Percentiles rank a stretch among this genome's conserved stretches.
These are phyloP conservation scores for Sugiyamaella castrensis DNA, from an alignment of 1,139 yeast species.

Conservation along the genomic window DNA sequence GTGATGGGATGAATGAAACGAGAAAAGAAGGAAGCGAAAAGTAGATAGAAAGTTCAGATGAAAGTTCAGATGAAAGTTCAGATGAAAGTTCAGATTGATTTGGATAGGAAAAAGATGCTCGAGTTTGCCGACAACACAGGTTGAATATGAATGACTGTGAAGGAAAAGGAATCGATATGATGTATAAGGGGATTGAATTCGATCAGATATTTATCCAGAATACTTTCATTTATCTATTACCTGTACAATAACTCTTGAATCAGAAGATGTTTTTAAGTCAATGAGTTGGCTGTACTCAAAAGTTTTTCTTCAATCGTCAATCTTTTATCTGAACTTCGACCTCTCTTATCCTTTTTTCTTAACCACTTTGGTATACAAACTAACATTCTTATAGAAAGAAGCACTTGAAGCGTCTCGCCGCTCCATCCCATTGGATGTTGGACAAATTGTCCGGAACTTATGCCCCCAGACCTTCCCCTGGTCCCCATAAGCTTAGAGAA, in stretches of 20 bases:
- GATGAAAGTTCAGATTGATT: neutral
- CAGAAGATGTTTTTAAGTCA: no score
- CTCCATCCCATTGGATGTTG: constrained; percentile 99
- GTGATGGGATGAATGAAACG: constrained; percentile 39
- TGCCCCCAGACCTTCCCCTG: constrained; percentile 99
- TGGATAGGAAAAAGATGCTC: neutral
- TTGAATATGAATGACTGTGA: no score
- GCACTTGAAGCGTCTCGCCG: constrained; percentile 97
- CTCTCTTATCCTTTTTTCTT: neutral
- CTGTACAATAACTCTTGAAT: no score
- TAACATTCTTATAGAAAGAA: constrained; percentile 49
- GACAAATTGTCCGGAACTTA: constrained; percentile 99
- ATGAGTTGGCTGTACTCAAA: no score
- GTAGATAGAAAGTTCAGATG: no score
- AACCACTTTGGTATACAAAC: no score
- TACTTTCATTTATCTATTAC: no score
- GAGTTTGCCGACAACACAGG: no score
- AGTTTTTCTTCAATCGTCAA: neutral
- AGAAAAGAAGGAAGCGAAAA: neutral
- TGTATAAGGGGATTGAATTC: no score
- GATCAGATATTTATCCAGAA: no score
- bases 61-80: no score
- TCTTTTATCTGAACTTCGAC: neutral
- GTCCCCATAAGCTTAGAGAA: constrained; percentile 99
- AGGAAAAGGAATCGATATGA: no score